Base-by-base conservation (phyloP, 371 early-diverging fungal species). In the Encephalitozoon romaleae region DNA sequence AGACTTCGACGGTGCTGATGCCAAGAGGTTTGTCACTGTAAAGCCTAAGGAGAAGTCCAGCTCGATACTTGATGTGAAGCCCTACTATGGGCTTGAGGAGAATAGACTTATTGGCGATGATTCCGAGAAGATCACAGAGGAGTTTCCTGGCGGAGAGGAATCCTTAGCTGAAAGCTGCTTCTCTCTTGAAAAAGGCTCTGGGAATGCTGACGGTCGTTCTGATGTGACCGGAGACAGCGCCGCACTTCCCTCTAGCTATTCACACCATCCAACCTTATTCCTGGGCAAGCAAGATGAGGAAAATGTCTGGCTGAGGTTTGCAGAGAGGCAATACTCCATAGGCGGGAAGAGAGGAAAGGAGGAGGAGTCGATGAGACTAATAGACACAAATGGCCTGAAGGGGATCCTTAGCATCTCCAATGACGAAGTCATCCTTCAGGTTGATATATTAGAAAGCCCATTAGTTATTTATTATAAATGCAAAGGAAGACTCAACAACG, bases 391-490 rank as follows among this genome's bases (percentile, higher is more conserved):
- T 1, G 52, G 39, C 1, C 21, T 70, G 8, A 70, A 70, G 28
- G 70, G 70, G n/a, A 53, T 38, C 6, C 38, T 70, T 5, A 38
- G 15, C 43, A 38, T 70, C 11, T 1, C 9, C 18, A 39, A 41
- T 8, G 32, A 38, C 9, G 21, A 34, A 39, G 25, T 70, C n/a
- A 4, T 52, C 38, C 55, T 70, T 34, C 38, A 43, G 18, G 54
- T 70, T 6, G 70, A 70, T n/a, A 15, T 70, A 6, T 42, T 70
- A 18, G 70, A 70, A 32, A 9, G 41, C 32, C 41, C 51, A 53
- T 38, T 43, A 26, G 18, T 34, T 28, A 54, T 70, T 52, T 38
- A 70, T 41, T 70, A 49, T 28, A 52, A 23, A 3, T 38, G 39
- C 23, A 49, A 52, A 5, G 43, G 43, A 4, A 9, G 39, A 15